A percentile compares a stretch with the other conserved stretches of the same genome.
These are phyloP conservation scores for Bolboschoenus planiculmis DNA, from an alignment of 176 grass and related monocot genomes.

Conservation along the genomic window DNA sequence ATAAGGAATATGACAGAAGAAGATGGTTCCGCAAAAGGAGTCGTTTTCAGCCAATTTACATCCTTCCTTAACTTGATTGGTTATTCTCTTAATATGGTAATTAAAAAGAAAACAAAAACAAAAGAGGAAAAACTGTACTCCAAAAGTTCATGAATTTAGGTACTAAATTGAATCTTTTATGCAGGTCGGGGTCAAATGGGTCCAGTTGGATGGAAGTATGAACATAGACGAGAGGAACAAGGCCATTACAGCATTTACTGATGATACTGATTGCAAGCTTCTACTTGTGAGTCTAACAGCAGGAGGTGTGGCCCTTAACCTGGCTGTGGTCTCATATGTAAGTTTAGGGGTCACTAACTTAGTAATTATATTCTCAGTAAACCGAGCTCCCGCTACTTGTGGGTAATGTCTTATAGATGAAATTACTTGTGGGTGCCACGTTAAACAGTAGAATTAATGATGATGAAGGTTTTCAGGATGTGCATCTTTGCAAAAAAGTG, in stretches of 20 bases:
- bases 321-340: conserved; percentile 80
- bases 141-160: neutral
- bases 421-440: neutral
- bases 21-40: neutral
- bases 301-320: conserved; percentile 76
- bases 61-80: neutral
- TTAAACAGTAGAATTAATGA: too few species aligned
- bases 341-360: neutral
- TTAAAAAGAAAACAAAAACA: neutral
- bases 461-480: neutral
- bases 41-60: neutral
- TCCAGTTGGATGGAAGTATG: conserved; percentile 64
- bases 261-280: conserved; percentile 58
- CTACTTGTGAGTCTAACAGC: conserved; percentile 87
- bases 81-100: neutral
- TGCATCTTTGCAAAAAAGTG: neutral
- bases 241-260: conserved; percentile 59
- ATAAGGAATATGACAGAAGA: neutral
- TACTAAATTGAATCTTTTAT: conserved; percentile 16
- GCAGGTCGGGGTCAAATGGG: conserved; percentile 72
- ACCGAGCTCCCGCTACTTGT: neutral
- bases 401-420: too few species aligned
- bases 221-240: conserved; percentile 54
- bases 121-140: neutral
- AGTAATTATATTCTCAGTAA: neutral